Evolutionary conservation across 305 asterid species (phyloP).

Genomic region (Fraxinus albicans): DNA sequence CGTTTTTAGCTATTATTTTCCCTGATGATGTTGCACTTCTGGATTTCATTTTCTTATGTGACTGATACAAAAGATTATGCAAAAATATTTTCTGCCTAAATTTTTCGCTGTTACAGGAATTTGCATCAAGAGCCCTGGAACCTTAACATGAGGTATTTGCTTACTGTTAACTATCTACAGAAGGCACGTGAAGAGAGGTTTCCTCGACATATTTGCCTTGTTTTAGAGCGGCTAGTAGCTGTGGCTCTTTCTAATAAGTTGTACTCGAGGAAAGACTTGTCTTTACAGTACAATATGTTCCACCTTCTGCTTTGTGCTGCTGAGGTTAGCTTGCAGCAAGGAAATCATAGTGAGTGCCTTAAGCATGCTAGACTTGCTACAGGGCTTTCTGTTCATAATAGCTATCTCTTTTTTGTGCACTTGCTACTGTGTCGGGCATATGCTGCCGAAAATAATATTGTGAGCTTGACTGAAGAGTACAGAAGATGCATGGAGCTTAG

Average conservation of each 20-base stretch:
- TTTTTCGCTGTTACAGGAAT: slow-evolving; percentile 41
- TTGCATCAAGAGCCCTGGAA: slow-evolving; percentile 97
- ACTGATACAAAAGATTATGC: neutral
- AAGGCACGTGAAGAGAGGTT: slow-evolving; percentile 72
- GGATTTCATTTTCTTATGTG: neutral
- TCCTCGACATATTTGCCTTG: slow-evolving; percentile 57
- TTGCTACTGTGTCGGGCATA: slow-evolving; percentile 81
- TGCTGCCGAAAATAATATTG: slow-evolving; percentile 55
- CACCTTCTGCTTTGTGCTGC: slow-evolving; percentile 88
- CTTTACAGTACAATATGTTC: slow-evolving; percentile 56
- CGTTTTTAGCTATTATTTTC: neutral
- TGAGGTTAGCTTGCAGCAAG: slow-evolving; percentile 76
- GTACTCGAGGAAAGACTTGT: slow-evolving; percentile 28
- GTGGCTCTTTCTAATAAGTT: slow-evolving; percentile 55
- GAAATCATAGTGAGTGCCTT: slow-evolving; percentile 57
- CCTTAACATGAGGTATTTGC: slow-evolving; percentile 67
- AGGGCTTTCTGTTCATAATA: slow-evolving; percentile 47
- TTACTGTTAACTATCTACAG: slow-evolving; percentile 69
- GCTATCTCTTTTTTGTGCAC: slow-evolving; percentile 75
- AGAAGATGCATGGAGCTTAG: slow-evolving; percentile 69
- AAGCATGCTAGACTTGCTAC: slow-evolving; percentile 60
- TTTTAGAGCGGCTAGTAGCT: slow-evolving; percentile 57
- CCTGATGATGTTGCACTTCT: neutral
- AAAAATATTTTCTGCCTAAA: neutral
- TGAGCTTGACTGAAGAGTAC: slow-evolving; percentile 54